These are phyloP conservation scores for Xylaria intraflava DNA, from an alignment of 495 filamentous ascomycete species.

Conservation along the genomic window DNA sequence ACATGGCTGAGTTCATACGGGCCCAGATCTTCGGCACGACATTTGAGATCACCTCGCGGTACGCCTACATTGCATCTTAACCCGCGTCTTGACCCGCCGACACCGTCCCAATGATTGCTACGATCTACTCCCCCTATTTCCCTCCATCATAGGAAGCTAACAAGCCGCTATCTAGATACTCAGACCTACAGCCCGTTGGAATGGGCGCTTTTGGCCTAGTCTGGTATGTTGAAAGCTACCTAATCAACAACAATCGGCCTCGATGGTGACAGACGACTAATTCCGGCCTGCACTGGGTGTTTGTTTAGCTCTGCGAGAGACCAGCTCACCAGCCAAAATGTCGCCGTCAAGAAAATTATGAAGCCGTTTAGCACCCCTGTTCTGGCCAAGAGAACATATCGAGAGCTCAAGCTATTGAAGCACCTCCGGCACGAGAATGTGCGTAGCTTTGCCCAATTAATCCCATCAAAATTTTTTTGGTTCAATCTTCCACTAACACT, in stretches of 20 bases:
- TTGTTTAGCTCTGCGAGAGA: slow-evolving; percentile 87
- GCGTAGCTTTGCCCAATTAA: slow-evolving; percentile 18
- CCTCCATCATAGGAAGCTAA: slow-evolving; percentile 10
- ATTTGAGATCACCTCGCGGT: slow-evolving; percentile 99
- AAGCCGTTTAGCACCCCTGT: slow-evolving; percentile 99
- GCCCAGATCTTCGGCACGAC: slow-evolving; percentile 99
- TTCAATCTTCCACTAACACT: slow-evolving; percentile 2
- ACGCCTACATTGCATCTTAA: slow-evolving; percentile 21
- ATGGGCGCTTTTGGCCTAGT: slow-evolving; percentile 99
- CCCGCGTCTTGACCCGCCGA: not conserved
- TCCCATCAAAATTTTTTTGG: not conserved
- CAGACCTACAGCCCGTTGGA: slow-evolving; percentile 94
- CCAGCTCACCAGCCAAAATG: slow-evolving; percentile 89
- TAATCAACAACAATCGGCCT: not conserved
- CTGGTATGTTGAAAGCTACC: slow-evolving; percentile 56
- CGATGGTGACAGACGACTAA: slow-evolving; percentile 18
- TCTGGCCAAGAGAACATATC: slow-evolving; percentile 92
- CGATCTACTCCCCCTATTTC: not conserved
- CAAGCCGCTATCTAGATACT: slow-evolving; percentile 59
- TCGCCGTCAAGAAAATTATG: slow-evolving; percentile 99
- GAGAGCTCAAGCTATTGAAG: slow-evolving; percentile 94
- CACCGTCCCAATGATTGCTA: not conserved
- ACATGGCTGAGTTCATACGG: slow-evolving; percentile 97
- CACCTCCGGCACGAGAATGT: slow-evolving; percentile 97
- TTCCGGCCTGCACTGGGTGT: slow-evolving; percentile 6